phyloP scores from a whole-genome alignment of 1,139 yeast species.

The Geotrichum bryndzae region DNA sequence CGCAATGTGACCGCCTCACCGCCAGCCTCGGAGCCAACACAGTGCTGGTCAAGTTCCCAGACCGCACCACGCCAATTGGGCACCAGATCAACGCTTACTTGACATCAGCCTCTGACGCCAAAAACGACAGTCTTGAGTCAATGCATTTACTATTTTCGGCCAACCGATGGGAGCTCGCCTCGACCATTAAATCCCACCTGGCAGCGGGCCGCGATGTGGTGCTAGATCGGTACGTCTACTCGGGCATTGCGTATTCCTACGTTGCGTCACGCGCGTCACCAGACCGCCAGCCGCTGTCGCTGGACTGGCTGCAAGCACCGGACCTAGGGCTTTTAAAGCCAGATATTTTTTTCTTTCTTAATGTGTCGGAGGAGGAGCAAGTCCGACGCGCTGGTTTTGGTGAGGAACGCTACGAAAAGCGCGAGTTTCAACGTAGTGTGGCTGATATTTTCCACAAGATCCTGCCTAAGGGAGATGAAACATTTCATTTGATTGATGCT shows the following conservation, averaged over 20 bases:
- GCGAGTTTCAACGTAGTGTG: slow-evolving; percentile 67
- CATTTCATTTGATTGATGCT: slow-evolving; percentile 46
- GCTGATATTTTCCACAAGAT: slow-evolving; percentile 51
- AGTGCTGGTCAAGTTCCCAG: slow-evolving; percentile 71
- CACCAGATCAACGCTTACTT: slow-evolving; percentile 68
- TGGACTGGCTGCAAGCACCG: slow-evolving; percentile 72
- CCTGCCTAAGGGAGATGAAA: slow-evolving; percentile 36
- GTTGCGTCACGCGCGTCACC: slow-evolving; percentile 11
- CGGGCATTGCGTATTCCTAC: slow-evolving; percentile 82
- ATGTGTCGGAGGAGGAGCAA: slow-evolving; percentile 48
- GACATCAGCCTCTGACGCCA: slow-evolving; percentile 37
- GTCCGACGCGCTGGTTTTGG: slow-evolving; percentile 77
- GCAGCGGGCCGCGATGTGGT: slow-evolving; percentile 54
- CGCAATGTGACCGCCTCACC: slow-evolving; percentile 59
- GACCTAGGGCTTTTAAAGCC: slow-evolving; percentile 86
- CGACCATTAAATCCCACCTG: slow-evolving; percentile 44
- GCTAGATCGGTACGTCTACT: slow-evolving; percentile 81
- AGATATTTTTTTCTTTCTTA: slow-evolving; percentile 73
- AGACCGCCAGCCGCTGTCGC: slow-evolving; percentile 42
- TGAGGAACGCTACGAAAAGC: slow-evolving; percentile 78
- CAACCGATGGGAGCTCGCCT: slow-evolving; percentile 81
- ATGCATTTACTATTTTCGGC: slow-evolving; percentile 88
- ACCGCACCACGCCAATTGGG: slow-evolving; percentile 78
- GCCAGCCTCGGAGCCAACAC: slow-evolving; percentile 38
- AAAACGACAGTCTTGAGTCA: slow-evolving; percentile 42